Conservation (phyloP, 345 rosid genomes). For the Salix suchowensis region DNA sequence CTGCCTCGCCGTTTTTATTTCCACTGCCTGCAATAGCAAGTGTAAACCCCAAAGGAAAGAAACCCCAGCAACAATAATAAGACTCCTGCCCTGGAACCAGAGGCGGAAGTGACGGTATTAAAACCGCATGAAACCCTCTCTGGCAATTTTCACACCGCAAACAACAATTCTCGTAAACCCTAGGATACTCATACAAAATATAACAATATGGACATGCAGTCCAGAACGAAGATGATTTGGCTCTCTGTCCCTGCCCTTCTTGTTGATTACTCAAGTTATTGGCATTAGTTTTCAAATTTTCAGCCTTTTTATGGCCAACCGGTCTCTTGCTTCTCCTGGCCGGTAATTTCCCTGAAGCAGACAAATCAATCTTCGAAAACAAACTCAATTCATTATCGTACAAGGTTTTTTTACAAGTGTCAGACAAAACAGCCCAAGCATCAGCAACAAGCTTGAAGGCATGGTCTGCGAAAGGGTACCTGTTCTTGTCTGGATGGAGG, state of each 20-base stretch:
- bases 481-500: constrained; percentile 87
- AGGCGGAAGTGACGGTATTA: constrained; percentile 59
- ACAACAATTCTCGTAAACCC: constrained; percentile 75
- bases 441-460: constrained; percentile 80
- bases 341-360: constrained; percentile 32
- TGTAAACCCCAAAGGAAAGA: constrained; percentile 69
- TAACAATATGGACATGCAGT: constrained; percentile 90
- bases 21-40: constrained; percentile 27
- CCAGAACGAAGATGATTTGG: constrained; percentile 64
- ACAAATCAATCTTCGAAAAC: constrained; percentile 60
- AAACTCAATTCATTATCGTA: constrained; percentile 57
- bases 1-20: constrained; percentile 8
- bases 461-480: constrained; percentile 60
- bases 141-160: constrained; percentile 66
- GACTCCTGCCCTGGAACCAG: constrained; percentile 73
- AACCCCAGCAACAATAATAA: constrained; percentile 82
- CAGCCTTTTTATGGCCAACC: not conserved
- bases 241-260: constrained; percentile 11
- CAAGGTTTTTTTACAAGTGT: constrained; percentile 42
- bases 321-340: constrained; percentile 35
- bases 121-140: constrained; percentile 70
- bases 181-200: constrained; percentile 67
- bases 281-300: not conserved
- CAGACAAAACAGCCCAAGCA: constrained; percentile 79
- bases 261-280: not conserved